These are phyloP conservation scores for Abrus pulchellus DNA, from an alignment of 306 rosid genomes.

Conservation along the genomic window DNA sequence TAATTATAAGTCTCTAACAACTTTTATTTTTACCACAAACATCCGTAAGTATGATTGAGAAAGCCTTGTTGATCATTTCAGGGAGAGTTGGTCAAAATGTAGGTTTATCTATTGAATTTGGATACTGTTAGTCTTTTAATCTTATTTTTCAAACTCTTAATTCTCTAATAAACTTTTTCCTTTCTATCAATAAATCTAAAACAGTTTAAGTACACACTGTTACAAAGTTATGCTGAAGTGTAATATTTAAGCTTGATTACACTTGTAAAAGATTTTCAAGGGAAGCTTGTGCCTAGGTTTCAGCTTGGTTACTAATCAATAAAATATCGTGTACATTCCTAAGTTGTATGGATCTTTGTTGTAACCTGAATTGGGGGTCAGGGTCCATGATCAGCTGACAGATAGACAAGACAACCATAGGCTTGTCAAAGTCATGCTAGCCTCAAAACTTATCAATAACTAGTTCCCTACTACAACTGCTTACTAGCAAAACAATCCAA, in stretches of 20 bases:
- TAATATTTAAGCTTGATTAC: constrained; percentile 10
- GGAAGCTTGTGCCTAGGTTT: constrained; percentile 18
- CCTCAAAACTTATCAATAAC: constrained; percentile 2
- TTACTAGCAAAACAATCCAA: background rate
- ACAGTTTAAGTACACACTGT: background rate
- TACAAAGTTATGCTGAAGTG: background rate
- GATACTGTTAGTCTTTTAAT: constrained; percentile 2
- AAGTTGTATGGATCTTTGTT: background rate
- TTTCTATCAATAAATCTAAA: constrained; percentile 11
- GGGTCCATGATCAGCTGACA: background rate
- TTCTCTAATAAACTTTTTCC: background rate
- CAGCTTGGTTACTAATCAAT: background rate
- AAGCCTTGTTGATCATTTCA: constrained; percentile 26
- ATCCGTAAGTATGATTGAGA: constrained; percentile 5
- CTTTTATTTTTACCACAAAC: constrained; percentile 24
- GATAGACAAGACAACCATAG: background rate
- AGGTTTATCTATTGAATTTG: constrained; percentile 8
- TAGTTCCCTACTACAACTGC: background rate
- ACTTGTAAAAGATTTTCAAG: constrained; percentile 6
- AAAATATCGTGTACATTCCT: background rate
- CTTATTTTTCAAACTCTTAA: constrained; percentile 18
- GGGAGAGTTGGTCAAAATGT: constrained; percentile 15
- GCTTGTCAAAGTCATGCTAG: background rate
- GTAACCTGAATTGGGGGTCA: background rate
- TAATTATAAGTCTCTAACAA: constrained; percentile 10